Conservation (phyloP, 2,329 filamentous ascomycete genomes). For the Cryphonectria parasitica region DNA sequence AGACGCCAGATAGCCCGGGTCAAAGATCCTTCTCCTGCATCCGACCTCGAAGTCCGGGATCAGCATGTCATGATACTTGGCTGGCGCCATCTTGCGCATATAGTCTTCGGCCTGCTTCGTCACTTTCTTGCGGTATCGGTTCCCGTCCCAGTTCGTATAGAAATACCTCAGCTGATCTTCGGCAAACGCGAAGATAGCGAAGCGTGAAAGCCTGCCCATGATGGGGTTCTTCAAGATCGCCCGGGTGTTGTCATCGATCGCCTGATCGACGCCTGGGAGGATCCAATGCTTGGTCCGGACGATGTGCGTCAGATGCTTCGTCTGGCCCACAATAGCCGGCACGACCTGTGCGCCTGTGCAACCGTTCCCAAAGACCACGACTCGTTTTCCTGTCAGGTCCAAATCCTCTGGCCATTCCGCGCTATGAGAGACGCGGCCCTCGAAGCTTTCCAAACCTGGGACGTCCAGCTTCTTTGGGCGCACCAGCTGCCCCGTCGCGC, state of each 20-base stretch:
- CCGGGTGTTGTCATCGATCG: conserved; percentile 54
- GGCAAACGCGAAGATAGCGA: conserved; percentile 46
- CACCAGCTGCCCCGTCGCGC: conserved; percentile 41
- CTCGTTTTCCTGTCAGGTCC: conserved; percentile 35
- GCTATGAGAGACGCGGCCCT: conserved; percentile 40
- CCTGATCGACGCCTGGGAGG: conserved; percentile 59
- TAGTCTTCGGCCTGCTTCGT: conserved; percentile 46
- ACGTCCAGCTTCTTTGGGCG: conserved; percentile 40
- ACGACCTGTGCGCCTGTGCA: conserved; percentile 43
- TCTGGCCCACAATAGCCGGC: conserved; percentile 39
- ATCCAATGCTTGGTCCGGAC: conserved; percentile 50
- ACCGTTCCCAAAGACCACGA: conserved; percentile 43
- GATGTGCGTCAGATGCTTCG: conserved; percentile 46
- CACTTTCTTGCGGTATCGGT: conserved; percentile 41
- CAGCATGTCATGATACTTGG: conserved; percentile 64
- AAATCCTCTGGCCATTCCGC: conserved; percentile 37
- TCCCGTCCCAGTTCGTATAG: conserved; percentile 42
- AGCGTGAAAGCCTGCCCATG: conserved; percentile 42
- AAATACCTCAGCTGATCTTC: conserved; percentile 45
- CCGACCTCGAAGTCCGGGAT: conserved; percentile 66
- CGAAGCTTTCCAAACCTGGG: conserved; percentile 37
- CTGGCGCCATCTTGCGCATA: conserved; percentile 51
- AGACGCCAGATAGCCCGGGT: conserved; percentile 57
- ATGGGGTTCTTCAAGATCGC: conserved; percentile 52
- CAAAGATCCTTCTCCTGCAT: conserved; percentile 67